Evolutionary conservation across 352 stramenopile genomes (phyloP).

Genomic region (Pythium plurisporium): DNA sequence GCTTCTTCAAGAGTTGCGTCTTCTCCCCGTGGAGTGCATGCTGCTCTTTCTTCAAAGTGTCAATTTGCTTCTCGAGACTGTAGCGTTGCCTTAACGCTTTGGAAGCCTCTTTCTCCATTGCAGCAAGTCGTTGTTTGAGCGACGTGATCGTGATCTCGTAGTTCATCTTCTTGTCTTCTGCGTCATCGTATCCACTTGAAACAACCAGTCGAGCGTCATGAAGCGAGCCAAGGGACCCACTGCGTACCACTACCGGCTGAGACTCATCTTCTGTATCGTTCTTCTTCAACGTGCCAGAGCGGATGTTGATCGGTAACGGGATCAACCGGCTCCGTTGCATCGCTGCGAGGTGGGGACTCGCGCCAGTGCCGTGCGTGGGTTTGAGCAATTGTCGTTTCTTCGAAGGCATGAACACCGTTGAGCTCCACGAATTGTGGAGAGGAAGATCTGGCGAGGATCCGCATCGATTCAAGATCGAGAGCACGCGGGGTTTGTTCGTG

Average conservation of each 20-base stretch:
- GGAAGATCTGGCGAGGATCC: slow-evolving; percentile 61
- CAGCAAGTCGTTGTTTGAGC: slow-evolving; percentile 39
- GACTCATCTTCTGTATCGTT: not conserved
- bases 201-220: not conserved
- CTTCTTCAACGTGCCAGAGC: slow-evolving; percentile 28
- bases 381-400: slow-evolving; percentile 53
- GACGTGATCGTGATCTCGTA: slow-evolving; percentile 39
- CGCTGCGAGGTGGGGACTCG: slow-evolving; percentile 34
- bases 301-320: slow-evolving; percentile 52
- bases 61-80: slow-evolving; percentile 35
- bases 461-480: slow-evolving; percentile 50
- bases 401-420: slow-evolving; percentile 56
- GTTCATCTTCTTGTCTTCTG: slow-evolving; percentile 22
- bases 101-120: slow-evolving; percentile 40
- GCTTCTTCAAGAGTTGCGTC: slow-evolving; percentile 29
- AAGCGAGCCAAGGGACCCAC: slow-evolving; percentile 8
- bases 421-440: slow-evolving; percentile 44
- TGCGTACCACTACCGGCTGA: not conserved
- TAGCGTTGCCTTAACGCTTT: slow-evolving; percentile 25
- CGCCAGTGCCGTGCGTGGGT: slow-evolving; percentile 16
- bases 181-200: not conserved
- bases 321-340: slow-evolving; percentile 55
- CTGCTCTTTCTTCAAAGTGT: slow-evolving; percentile 34
- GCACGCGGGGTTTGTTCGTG: not conserved
- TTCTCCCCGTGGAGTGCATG: slow-evolving; percentile 34